These are phyloP conservation scores for Cenchrus americanus DNA, from an alignment of 176 grass and related monocot species.

Conservation along the genomic window DNA sequence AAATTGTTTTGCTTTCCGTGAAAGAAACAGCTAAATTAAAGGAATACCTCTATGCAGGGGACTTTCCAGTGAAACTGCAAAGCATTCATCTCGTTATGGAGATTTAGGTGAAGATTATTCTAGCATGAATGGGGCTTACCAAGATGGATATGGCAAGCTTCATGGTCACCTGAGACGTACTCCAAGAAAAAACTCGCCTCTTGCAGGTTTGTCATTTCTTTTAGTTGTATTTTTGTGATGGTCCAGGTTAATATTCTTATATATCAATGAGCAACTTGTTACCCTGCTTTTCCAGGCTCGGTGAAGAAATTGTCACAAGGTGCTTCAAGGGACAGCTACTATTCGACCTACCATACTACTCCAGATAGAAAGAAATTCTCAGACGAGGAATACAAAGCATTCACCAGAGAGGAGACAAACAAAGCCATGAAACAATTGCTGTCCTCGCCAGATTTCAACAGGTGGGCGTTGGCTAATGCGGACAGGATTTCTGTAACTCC, in stretches of 20 bases:
- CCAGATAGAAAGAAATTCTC: slow-evolving; percentile 71
- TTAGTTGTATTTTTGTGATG: neutral
- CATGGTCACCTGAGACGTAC: slow-evolving; percentile 36
- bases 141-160: slow-evolving; percentile 47
- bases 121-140: slow-evolving; percentile 44
- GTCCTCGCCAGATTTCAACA: slow-evolving; percentile 79
- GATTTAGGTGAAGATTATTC: slow-evolving; percentile 53
- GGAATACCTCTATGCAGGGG: slow-evolving; percentile 42
- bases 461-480: slow-evolving; percentile 70
- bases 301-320: slow-evolving; percentile 25
- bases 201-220: slow-evolving; percentile 44
- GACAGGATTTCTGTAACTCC: slow-evolving; percentile 74
- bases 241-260: slow-evolving; percentile 22
- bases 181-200: slow-evolving; percentile 50
- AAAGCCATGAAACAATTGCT: slow-evolving; percentile 68
- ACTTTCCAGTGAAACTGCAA: slow-evolving; percentile 25
- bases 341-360: slow-evolving; percentile 74
- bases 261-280: slow-evolving; percentile 6
- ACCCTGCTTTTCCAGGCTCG: slow-evolving; percentile 48
- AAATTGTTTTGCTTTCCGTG: neutral
- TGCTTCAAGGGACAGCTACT: slow-evolving; percentile 53
- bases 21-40: neutral
- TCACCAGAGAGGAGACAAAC: slow-evolving; percentile 76
- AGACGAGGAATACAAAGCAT: slow-evolving; percentile 69
- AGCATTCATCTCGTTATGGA: slow-evolving; percentile 26